Percentiles rank a stretch among this genome's conserved stretches.
Conservation (phyloP, 495 filamentous ascomycete genomes). For the Apodospora peruviana region DNA sequence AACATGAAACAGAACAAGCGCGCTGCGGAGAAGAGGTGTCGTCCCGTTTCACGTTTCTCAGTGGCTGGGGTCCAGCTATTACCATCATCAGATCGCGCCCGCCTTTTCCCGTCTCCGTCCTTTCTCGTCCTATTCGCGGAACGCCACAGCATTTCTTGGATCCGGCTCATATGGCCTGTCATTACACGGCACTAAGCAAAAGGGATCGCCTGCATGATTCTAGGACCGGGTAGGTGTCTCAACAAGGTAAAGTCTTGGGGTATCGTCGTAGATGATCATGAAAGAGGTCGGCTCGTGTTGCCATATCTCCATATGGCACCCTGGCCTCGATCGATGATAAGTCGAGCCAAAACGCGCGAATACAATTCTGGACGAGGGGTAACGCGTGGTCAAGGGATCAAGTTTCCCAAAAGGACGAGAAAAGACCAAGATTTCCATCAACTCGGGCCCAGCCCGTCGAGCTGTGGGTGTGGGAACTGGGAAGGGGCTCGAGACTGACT, state of each 20-base stretch:
- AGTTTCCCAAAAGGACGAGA: not conserved
- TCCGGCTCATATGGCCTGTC: too few relatives aligned
- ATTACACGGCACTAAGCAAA: slow-evolving; percentile 16
- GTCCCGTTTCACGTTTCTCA: slow-evolving; percentile 4
- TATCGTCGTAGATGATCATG: slow-evolving; percentile 3
- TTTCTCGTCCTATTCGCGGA: slow-evolving; percentile 5
- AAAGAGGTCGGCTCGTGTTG: slow-evolving; percentile 2
- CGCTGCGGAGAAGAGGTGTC: slow-evolving; percentile 13
- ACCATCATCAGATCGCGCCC: not conserved
- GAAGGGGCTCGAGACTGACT: not conserved
- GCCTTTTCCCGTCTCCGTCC: slow-evolving; percentile 1
- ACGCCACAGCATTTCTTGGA: slow-evolving; percentile 9
- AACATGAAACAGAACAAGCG: slow-evolving; percentile 34
- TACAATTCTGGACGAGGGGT: not conserved
- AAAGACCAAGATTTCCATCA: slow-evolving; percentile 11
- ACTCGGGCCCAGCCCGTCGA: not conserved
- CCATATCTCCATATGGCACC: not conserved
- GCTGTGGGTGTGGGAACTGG: not conserved
- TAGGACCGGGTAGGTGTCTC: slow-evolving; percentile 11
- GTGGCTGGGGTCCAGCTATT: slow-evolving; percentile 3
- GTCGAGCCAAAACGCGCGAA: not conserved
- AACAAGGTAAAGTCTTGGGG: slow-evolving; percentile 14
- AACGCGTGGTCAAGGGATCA: slow-evolving; percentile 8
- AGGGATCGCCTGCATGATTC: slow-evolving; percentile 14
- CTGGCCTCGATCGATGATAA: not conserved